phyloP scores from a whole-genome alignment of 169 alveolate genomes.

The Miamiensis avidus region DNA sequence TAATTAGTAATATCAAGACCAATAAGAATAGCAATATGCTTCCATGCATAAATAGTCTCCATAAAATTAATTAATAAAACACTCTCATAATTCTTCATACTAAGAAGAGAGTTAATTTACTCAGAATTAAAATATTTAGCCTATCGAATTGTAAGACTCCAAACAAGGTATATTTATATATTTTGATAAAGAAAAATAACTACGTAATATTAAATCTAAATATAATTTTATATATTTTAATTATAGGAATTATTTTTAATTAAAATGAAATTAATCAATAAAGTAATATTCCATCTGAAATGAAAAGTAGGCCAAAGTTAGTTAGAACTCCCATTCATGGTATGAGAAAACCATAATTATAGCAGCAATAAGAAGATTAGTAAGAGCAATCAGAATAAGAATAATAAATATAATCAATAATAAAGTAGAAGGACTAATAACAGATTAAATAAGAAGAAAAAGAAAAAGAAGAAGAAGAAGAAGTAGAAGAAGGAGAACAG shows the following conservation, averaged over 20 bases:
- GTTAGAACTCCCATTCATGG: conserved; percentile 56
- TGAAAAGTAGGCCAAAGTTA: conserved; percentile 60
- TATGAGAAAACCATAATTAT: not conserved
- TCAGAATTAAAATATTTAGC: too few relatives aligned
- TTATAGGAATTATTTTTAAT: not conserved
- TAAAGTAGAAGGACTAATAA: conserved; percentile 55
- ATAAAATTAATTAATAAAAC: too few relatives aligned
- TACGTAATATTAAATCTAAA: too few relatives aligned
- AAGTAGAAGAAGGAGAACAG: not conserved
- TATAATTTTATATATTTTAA: too few relatives aligned
- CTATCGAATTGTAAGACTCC: not conserved
- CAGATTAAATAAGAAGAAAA: conserved; percentile 44
- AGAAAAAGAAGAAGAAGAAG: not conserved
- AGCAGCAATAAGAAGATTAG: not conserved
- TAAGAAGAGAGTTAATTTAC: too few relatives aligned
- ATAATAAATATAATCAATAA: conserved; percentile 3
- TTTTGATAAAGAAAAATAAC: too few relatives aligned
- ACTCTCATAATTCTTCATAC: not conserved
- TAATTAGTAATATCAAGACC: not conserved
- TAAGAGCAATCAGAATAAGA: not conserved
- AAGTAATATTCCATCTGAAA: conserved; percentile 40
- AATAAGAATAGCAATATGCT: not conserved
- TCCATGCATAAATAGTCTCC: not conserved
- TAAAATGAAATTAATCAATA: too few relatives aligned
- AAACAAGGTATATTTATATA: too few relatives aligned